Conservation (phyloP, 208 protist genomes). For the Porcisia hertigi region DNA sequence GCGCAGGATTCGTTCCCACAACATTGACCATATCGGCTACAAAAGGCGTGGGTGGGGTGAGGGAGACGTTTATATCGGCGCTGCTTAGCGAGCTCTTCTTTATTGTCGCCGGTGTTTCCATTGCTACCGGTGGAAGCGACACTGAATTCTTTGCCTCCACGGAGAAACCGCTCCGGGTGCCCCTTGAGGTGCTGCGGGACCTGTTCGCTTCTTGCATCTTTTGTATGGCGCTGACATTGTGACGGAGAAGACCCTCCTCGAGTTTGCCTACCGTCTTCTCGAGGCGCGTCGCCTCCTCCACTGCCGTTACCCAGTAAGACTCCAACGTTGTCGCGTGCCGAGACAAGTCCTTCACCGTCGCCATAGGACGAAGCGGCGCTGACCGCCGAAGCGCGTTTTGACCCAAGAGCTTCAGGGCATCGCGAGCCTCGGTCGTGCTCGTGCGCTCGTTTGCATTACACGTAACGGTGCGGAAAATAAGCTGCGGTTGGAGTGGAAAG, state of each 20-base stretch:
- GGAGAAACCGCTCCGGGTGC: neutral
- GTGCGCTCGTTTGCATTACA: conserved; percentile 45
- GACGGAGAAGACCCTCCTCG: conserved; percentile 46
- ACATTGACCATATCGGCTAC: conserved; percentile 4
- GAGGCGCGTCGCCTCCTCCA: conserved; percentile 64
- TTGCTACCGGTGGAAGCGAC: neutral
- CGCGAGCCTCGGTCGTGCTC: conserved; percentile 62
- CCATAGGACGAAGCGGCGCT: conserved; percentile 42
- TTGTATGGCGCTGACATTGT: conserved; percentile 18
- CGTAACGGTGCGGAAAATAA: conserved; percentile 65
- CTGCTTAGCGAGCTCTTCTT: conserved; percentile 8
- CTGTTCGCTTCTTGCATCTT: conserved; percentile 1
- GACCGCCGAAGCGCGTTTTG: conserved; percentile 48
- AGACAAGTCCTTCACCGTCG: conserved; percentile 65
- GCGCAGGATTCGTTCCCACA: neutral
- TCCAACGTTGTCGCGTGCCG: conserved; percentile 75
- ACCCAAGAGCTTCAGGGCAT: conserved; percentile 57
- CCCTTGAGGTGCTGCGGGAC: neutral
- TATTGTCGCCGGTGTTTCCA: neutral
- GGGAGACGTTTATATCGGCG: conserved; percentile 14
- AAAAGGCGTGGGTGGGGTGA: conserved; percentile 18
- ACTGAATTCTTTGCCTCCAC: neutral
- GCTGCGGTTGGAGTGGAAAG: conserved; percentile 58
- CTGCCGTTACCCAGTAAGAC: conserved; percentile 70
- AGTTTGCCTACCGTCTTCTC: conserved; percentile 55